Percentiles rank a stretch among this genome's conserved stretches.
Evolutionary conservation across 768 basidiomycete species (phyloP).

Genomic region (Xanthoconium purpureum): DNA sequence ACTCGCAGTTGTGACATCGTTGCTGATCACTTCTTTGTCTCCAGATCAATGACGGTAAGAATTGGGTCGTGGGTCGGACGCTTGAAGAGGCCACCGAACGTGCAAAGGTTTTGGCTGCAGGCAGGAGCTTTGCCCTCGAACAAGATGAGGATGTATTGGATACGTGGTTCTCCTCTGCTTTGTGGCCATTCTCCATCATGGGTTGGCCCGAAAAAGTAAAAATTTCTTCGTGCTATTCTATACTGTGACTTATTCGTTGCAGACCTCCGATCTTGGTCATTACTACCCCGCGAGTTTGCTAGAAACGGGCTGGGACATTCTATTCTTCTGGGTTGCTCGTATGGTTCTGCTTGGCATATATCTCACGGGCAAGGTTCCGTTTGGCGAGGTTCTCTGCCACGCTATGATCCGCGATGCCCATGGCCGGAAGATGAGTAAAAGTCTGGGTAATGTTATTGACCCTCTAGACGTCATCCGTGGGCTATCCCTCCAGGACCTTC

Average conservation of each 20-base stretch:
- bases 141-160: constrained; percentile 98
- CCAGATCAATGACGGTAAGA: constrained; percentile 64
- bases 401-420: constrained; percentile 99
- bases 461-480: constrained; percentile 95
- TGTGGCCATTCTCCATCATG: constrained; percentile 97
- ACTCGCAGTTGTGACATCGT: neutral
- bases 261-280: constrained; percentile 73
- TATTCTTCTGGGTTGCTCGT: constrained; percentile 99
- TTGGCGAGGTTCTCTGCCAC: constrained; percentile 94
- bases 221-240: neutral
- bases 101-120: constrained; percentile 66
- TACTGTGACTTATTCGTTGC: neutral
- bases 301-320: constrained; percentile 98
- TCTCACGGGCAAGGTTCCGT: constrained; percentile 89
- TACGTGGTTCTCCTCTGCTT: constrained; percentile 97
- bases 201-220: constrained; percentile 93
- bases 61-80: constrained; percentile 90
- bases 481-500: constrained; percentile 70
- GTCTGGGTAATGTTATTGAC: constrained; percentile 96
- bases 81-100: constrained; percentile 73
- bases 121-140: constrained; percentile 66
- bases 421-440: constrained; percentile 98
- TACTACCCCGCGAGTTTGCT: constrained; percentile 91
- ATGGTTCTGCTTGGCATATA: constrained; percentile 93
- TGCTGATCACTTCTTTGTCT: neutral